Evolutionary conservation across 73 alveolate genomes (phyloP).

Genomic region (Paramecium tetraurelia): DNA sequence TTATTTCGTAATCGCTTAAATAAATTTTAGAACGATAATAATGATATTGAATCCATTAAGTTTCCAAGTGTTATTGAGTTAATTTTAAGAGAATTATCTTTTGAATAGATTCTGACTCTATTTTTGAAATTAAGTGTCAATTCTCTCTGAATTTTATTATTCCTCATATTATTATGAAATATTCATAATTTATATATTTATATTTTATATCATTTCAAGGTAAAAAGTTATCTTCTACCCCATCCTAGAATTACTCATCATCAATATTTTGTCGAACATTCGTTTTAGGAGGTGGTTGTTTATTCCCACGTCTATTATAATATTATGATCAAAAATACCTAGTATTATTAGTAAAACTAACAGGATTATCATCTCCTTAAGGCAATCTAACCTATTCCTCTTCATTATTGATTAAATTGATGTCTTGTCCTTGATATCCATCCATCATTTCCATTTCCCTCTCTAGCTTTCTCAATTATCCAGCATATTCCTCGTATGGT

Average conservation of each 20-base stretch:
- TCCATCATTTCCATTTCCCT: conserved; percentile 52
- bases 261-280: background rate
- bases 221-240: conserved; percentile 32
- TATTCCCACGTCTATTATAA: background rate
- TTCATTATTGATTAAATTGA: conserved; percentile 10
- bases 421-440: background rate
- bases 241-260: conserved; percentile 20
- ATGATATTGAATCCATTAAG: background rate
- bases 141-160: background rate
- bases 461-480: conserved; percentile 45
- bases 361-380: conserved; percentile 9
- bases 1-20: background rate
- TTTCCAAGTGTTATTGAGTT: background rate
- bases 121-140: background rate
- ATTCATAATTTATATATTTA: background rate
- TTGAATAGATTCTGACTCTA: background rate
- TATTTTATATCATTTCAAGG: background rate
- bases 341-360: background rate
- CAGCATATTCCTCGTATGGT: conserved; percentile 57
- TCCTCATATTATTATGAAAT: background rate
- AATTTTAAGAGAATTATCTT: background rate
- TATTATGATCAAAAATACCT: background rate
- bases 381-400: conserved; percentile 26
- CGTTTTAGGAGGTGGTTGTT: background rate
- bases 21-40: background rate